phyloP scores from a whole-genome alignment of 2,329 filamentous ascomycete species.

The Cordyceps farinosa region DNA sequence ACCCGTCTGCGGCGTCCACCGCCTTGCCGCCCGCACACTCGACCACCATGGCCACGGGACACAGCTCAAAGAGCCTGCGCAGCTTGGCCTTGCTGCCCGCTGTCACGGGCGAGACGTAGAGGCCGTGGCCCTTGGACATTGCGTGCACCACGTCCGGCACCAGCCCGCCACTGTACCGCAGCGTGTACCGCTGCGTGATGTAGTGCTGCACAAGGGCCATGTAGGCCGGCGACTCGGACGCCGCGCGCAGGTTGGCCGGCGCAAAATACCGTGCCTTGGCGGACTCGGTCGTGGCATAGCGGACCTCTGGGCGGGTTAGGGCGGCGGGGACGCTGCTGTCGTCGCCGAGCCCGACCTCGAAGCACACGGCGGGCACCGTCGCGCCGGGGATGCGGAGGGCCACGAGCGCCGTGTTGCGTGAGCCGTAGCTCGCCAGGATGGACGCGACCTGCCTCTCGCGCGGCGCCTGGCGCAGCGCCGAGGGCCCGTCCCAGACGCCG shows the following conservation, averaged over 20 bases:
- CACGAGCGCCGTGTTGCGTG: conserved; percentile 53
- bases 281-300: conserved; percentile 32
- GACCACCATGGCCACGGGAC: conserved; percentile 56
- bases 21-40: conserved; percentile 58
- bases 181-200: conserved; percentile 52
- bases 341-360: conserved; percentile 48
- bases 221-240: conserved; percentile 49
- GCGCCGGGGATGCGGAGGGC: conserved; percentile 47
- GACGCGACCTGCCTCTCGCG: conserved; percentile 43
- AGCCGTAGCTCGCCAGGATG: conserved; percentile 52
- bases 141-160: conserved; percentile 60
- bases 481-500: conserved; percentile 53
- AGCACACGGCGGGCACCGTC: conserved; percentile 33
- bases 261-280: conserved; percentile 57
- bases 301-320: conserved; percentile 41
- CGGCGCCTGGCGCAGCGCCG: conserved; percentile 41
- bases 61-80: conserved; percentile 55
- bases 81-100: conserved; percentile 52
- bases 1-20: conserved; percentile 45
- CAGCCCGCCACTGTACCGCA: conserved; percentile 58
- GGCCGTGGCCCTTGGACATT: conserved; percentile 57
- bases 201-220: conserved; percentile 46
- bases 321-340: conserved; percentile 28
- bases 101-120: conserved; percentile 58
- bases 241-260: conserved; percentile 58